Evolutionary conservation across 2,329 filamentous ascomycete species (phyloP).

Genomic region (Cercospora nicotianae): DNA sequence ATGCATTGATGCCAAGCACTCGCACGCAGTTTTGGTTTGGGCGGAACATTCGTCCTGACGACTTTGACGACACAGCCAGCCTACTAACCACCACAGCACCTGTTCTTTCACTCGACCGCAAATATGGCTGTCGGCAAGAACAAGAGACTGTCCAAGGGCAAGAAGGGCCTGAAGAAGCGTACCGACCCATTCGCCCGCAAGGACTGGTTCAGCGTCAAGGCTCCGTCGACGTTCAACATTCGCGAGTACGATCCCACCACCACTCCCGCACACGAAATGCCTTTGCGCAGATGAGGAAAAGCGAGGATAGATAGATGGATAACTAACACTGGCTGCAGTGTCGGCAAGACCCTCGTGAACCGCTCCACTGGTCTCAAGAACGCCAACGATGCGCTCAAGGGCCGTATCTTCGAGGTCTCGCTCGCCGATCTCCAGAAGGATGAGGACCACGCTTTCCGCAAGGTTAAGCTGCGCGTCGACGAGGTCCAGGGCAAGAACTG

Average conservation of each 20-base stretch:
- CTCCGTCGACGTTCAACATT: constrained; percentile 90
- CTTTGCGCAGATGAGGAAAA: constrained; percentile 10
- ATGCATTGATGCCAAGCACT: background rate
- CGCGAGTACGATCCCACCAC: constrained; percentile 74
- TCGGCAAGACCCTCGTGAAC: constrained; percentile 99
- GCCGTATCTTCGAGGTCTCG: constrained; percentile 97
- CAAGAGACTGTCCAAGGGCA: constrained; percentile 99
- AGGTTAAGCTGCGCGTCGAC: constrained; percentile 97
- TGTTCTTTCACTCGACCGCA: constrained; percentile 31
- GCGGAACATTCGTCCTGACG: constrained; percentile 1
- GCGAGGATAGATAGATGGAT: constrained; percentile 12
- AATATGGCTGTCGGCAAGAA: constrained; percentile 86
- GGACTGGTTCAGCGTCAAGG: constrained; percentile 99
- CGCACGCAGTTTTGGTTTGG: constrained; percentile 1
- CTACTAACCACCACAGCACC: constrained; percentile 28
- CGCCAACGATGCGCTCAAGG: constrained; percentile 98
- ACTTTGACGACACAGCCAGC: constrained; percentile 9
- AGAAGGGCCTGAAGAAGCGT: constrained; percentile 99
- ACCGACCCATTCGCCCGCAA: constrained; percentile 97
- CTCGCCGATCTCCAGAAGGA: constrained; percentile 99
- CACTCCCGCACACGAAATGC: constrained; percentile 16
- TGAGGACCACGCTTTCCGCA: constrained; percentile 99
- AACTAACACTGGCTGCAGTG: constrained; percentile 61
- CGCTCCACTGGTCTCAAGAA: constrained; percentile 99
- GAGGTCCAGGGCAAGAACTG: constrained; percentile 99